Evolutionary conservation across 2,329 filamentous ascomycete species (phyloP), one percentile per base, ranked within the genome.

Genomic region (Hypoxylon sp.): DNA sequence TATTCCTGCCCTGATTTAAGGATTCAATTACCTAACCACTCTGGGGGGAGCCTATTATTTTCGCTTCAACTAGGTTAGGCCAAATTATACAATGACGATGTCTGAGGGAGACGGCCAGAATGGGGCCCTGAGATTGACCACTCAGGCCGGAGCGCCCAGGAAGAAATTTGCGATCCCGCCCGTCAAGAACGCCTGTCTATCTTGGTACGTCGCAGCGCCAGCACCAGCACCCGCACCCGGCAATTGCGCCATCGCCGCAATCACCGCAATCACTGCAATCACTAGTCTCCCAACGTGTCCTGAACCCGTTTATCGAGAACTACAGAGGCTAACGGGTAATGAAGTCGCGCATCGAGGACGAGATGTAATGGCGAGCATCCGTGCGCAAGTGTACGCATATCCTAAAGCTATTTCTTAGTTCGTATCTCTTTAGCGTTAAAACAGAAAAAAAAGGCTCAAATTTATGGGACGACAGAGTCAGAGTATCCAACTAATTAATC

Each of bases 181-280:
- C 1, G 83, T 85, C 29, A 86, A 86, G 74, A 79, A 83, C 55
- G 84, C 84, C 21, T 86, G 84, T 70, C 78, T 86, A 62, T 80
- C 83, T 58, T 86, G 84, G 84, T 85, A 80, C 65, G 81, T 77
- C 62, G 58, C 56, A 66, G 32, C 65, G 51, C n/a, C 50, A 4
- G 8, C 31, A 8, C 32, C 56, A 66, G 32, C 65, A 48, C n/a
- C 50, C 31, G 8, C 31, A 8, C 32, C 19, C 19, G 42, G 29
- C 7, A n/a, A 62, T 65, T 65, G 53, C 60, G 42, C 68, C 35
- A 57, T 62, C 53, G 56, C 42, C 27, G 42, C 35, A 47, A 44
- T n/a, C 62, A 46, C 62, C 60, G 42, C 68, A 31, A 57, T 62
- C 53, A 53, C 42, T 24, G 42, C 35, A 47, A 44, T n/a, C 62